These are phyloP conservation scores for Cucurbita moschata DNA, from an alignment of 306 rosid species.

Conservation along the genomic window DNA sequence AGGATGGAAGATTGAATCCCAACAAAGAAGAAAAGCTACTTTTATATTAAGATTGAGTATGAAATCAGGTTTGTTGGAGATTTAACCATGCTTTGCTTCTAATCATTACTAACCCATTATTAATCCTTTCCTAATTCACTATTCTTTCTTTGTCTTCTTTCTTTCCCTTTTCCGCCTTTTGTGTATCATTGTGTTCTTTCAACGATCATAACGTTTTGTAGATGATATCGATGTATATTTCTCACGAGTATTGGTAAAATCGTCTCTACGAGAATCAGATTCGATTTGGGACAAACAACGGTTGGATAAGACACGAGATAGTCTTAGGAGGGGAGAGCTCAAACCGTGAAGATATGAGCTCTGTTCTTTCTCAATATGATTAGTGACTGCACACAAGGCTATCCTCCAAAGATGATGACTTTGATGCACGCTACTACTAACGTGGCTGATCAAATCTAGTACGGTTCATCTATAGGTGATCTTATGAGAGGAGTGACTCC, in stretches of 20 bases:
- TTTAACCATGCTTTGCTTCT: constrained; percentile 9
- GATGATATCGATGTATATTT: neutral
- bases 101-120: constrained; percentile 5
- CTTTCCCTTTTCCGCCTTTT: neutral
- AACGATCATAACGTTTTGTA: neutral
- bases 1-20: neutral
- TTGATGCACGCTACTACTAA: no score
- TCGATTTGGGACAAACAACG: neutral
- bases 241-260: neutral
- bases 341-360: no score
- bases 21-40: neutral
- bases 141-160: constrained; percentile 2
- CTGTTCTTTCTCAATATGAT: no score
- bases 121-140: neutral
- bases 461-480: no score
- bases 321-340: no score
- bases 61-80: constrained; percentile 2
- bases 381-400: no score
- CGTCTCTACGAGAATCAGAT: neutral
- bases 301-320: no score
- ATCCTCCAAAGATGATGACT: no score
- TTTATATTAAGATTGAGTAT: constrained; percentile 2
- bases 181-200: constrained; percentile 4
- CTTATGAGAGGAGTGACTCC: no score
- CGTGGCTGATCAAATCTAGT: no score